These are phyloP conservation scores for Zymoseptoria ardabiliae DNA, from an alignment of 2,329 filamentous ascomycete genomes.

Conservation along the genomic window DNA sequence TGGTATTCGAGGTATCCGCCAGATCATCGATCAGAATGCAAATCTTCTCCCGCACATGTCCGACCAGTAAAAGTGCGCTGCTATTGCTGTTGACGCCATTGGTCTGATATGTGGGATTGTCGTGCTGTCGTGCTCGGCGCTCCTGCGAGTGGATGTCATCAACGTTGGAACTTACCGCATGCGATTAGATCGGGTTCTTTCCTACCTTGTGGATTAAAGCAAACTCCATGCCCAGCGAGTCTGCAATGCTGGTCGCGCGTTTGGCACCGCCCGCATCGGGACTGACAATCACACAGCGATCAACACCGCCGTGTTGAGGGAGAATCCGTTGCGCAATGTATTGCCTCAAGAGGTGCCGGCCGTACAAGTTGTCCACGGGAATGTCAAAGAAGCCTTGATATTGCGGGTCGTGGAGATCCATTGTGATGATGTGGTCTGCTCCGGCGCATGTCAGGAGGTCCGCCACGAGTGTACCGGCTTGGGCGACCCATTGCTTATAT, in stretches of 20 bases:
- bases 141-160: slow-evolving; percentile 48
- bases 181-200: slow-evolving; percentile 1
- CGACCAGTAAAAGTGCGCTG: slow-evolving; percentile 88
- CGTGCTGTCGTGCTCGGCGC: slow-evolving; percentile 64
- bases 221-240: slow-evolving; percentile 88
- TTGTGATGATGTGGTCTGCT: slow-evolving; percentile 93
- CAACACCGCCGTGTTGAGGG: slow-evolving; percentile 59
- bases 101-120: slow-evolving; percentile 5
- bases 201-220: slow-evolving; percentile 94
- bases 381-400: slow-evolving; percentile 99
- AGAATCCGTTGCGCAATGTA: slow-evolving; percentile 74
- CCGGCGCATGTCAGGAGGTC: slow-evolving; percentile 92
- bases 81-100: slow-evolving; percentile 33
- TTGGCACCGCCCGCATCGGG: slow-evolving; percentile 96
- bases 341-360: slow-evolving; percentile 61
- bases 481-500: slow-evolving; percentile 98
- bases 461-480: slow-evolving; percentile 89
- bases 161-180: not conserved
- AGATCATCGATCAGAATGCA: slow-evolving; percentile 92
- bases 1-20: slow-evolving; percentile 93
- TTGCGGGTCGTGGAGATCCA: slow-evolving; percentile 93
- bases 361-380: slow-evolving; percentile 95
- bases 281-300: slow-evolving; percentile 68
- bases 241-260: slow-evolving; percentile 88
- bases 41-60: slow-evolving; percentile 70